Evolutionary conservation across 345 rosid species (phyloP).

Genomic region (Capsella bursapastoris): DNA sequence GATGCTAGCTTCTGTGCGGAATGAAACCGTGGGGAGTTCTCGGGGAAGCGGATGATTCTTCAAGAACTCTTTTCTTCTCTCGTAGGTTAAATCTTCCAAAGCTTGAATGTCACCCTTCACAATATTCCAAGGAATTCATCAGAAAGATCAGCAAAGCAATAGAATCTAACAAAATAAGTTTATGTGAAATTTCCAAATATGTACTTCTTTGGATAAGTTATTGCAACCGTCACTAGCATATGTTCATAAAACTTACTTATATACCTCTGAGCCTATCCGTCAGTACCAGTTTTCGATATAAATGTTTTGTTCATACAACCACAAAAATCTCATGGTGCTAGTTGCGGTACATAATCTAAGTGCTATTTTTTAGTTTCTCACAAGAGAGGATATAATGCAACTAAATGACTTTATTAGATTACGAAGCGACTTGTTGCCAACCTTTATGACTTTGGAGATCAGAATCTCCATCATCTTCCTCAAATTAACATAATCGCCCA

Average conservation of each 20-base stretch:
- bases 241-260: not conserved
- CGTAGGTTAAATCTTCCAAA: constrained; percentile 91
- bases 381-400: not conserved
- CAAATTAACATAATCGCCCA: constrained; percentile 85
- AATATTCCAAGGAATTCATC: constrained; percentile 5
- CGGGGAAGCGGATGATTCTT: constrained; percentile 68
- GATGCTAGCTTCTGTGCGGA: constrained; percentile 88
- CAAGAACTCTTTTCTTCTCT: constrained; percentile 83
- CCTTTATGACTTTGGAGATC: constrained; percentile 94
- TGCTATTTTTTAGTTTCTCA: not conserved
- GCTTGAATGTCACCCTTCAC: constrained; percentile 89
- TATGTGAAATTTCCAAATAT: not conserved
- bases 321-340: not conserved
- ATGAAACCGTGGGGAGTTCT: constrained; percentile 85
- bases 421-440: constrained; percentile 38
- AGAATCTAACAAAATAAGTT: not conserved
- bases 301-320: not conserved
- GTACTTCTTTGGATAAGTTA: not conserved
- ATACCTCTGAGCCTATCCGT: not conserved
- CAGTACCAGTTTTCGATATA: not conserved
- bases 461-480: constrained; percentile 86
- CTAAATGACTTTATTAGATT: constrained; percentile 4
- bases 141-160: not conserved
- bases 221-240: not conserved
- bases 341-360: not conserved